Evolutionary conservation across 148 eudicot genomes (phyloP), one percentile per base, ranked within the genome.

Genomic region (Silene conica): DNA sequence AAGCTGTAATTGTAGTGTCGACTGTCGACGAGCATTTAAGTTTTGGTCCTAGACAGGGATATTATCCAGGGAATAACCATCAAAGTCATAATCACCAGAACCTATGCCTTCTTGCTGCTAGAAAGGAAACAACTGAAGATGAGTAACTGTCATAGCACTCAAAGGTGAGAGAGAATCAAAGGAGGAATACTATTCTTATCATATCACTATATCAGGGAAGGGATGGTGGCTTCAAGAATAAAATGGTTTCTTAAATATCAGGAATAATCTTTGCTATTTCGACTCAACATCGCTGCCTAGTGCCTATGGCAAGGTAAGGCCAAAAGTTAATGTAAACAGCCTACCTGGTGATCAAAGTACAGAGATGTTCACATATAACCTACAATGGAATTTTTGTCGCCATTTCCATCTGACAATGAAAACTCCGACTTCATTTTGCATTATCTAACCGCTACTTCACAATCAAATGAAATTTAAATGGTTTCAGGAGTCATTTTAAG

Each of bases 11-110:
- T 8, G 26, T 67, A 67, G 22, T 67, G 70, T 43, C 52, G 50
- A 67, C 19, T 67, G 70, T 43, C 52, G 50, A 67, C 19, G 55
- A 41, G 46, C 55, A 50, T 41, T 7, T n/a, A 45, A 41, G 54
- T 43, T 41, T 67, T 18, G 55, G n/a, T n/a, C 25, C 55, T 67
- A 67, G 15, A 67, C 70, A 8, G 70, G 70, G 20, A 67, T 67
- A 23, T 67, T 67, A 67, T 67, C 70, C 54, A 67, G 26, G 70
- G 70, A 67, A 67, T 67, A 67, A 67, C 70, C 70, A 41, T 67
- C 70, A 18, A 67, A 67, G 6, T 67, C 70, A 28, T 67, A 67
- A 3, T 67, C 70, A 12, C 52, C 52, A 43, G 70, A 67, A 23
- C 14, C 54, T 19, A 67, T 67, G 54, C 70, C 70, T 38, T 45